Evolutionary conservation across 805 yeast genomes (phyloP).

Genomic region (Zygosaccharomyces gambellarensis): DNA sequence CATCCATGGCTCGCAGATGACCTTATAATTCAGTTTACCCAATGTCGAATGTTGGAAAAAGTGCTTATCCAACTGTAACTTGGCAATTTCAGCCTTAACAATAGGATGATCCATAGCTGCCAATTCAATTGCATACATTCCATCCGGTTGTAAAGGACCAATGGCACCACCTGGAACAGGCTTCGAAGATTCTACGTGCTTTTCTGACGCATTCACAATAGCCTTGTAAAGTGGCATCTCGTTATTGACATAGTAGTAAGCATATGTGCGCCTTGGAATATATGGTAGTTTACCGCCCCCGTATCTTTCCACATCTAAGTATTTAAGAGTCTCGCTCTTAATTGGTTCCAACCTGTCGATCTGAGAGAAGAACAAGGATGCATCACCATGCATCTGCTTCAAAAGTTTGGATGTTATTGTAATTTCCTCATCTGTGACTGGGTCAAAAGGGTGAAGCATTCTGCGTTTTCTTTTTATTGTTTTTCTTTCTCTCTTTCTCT

Average conservation of each 20-base stretch:
- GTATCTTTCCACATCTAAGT: slow-evolving; percentile 60
- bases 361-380: slow-evolving; percentile 58
- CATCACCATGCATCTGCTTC: slow-evolving; percentile 52
- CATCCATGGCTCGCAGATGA: slow-evolving; percentile 78
- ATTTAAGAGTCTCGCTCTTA: slow-evolving; percentile 62
- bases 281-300: slow-evolving; percentile 47
- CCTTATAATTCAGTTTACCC: slow-evolving; percentile 30
- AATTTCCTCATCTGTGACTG: slow-evolving; percentile 55
- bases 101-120: slow-evolving; percentile 49
- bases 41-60: slow-evolving; percentile 25
- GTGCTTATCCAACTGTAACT: slow-evolving; percentile 55
- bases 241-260: slow-evolving; percentile 57
- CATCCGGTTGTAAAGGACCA: slow-evolving; percentile 71
- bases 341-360: slow-evolving; percentile 75
- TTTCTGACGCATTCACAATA: slow-evolving; percentile 58
- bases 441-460: slow-evolving; percentile 52
- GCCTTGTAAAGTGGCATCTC: slow-evolving; percentile 60
- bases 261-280: slow-evolving; percentile 66
- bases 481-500: too few relatives aligned
- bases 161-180: slow-evolving; percentile 55
- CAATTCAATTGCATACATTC: slow-evolving; percentile 50
- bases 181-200: slow-evolving; percentile 55
- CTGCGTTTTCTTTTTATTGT: slow-evolving; percentile 2
- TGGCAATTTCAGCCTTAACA: slow-evolving; percentile 59
- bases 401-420: slow-evolving; percentile 53